Percentiles rank a stretch among this genome's conserved stretches.
phyloP scores from a whole-genome alignment of 495 filamentous ascomycete species.

The Lasiosphaeria hispida region DNA sequence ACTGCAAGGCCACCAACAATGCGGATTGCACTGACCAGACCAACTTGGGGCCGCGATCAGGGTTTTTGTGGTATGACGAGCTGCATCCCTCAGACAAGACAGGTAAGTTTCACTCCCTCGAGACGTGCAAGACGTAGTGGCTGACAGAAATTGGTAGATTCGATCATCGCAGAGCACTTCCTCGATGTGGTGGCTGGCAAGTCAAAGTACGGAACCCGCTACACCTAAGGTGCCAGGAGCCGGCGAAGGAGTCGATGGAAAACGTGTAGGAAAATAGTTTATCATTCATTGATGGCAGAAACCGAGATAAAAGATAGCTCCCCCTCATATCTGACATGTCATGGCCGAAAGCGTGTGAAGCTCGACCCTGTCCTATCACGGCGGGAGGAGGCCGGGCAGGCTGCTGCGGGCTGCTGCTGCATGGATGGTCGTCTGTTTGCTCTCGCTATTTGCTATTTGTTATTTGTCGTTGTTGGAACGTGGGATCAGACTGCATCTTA shows the following conservation, averaged over 20 bases:
- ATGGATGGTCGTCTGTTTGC: too few relatives aligned
- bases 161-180: conserved; percentile 59
- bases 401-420: too few relatives aligned
- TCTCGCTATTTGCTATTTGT: too few relatives aligned
- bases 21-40: conserved; percentile 30
- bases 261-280: background rate
- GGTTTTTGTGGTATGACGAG: conserved; percentile 58
- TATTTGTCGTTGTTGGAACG: too few relatives aligned
- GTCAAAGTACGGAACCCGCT: conserved; percentile 52
- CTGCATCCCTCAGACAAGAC: conserved; percentile 65
- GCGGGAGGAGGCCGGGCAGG: too few relatives aligned
- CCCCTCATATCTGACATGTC: too few relatives aligned
- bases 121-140: conserved; percentile 28
- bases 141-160: conserved; percentile 19
- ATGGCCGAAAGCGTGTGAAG: too few relatives aligned
- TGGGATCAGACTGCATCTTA: too few relatives aligned
- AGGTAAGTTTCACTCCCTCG: conserved; percentile 45
- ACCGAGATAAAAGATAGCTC: too few relatives aligned
- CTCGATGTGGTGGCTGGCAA: conserved; percentile 56
- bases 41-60: conserved; percentile 27
- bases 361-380: too few relatives aligned
- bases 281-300: too few relatives aligned
- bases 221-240: background rate
- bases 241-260: background rate
- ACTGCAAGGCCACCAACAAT: conserved; percentile 45